Evolutionary conservation across 306 rosid species (phyloP).

Genomic region (Sicyos baderoa): DNA sequence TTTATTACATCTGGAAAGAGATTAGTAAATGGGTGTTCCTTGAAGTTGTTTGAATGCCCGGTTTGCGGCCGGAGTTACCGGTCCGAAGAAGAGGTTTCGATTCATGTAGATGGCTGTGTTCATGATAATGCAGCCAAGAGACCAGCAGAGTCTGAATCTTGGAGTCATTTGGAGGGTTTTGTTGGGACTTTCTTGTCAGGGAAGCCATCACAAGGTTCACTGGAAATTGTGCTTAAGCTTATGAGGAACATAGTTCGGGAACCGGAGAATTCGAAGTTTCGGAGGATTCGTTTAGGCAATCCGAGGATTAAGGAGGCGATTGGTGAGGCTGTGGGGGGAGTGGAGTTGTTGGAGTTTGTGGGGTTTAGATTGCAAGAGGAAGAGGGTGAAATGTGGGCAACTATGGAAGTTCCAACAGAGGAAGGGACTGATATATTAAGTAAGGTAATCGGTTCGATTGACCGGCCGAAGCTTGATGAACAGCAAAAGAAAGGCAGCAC

Average conservation of each 20-base stretch:
- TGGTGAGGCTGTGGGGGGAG: conserved; percentile 61
- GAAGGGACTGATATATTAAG: conserved; percentile 36
- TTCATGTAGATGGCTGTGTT: conserved; percentile 62
- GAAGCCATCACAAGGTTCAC: conserved; percentile 51
- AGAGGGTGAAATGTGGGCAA: conserved; percentile 82
- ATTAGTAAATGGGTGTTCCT: conserved; percentile 52
- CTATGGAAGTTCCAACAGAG: conserved; percentile 57
- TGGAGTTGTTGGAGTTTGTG: conserved; percentile 61
- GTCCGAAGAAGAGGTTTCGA: conserved; percentile 75
- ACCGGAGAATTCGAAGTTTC: conserved; percentile 72
- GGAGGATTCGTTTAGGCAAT: conserved; percentile 73
- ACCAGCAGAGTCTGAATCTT: conserved; percentile 24
- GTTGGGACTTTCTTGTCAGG: conserved; percentile 54
- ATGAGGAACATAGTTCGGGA: conserved; percentile 65
- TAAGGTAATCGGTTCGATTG: conserved; percentile 42
- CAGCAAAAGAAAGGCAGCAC: conserved; percentile 27
- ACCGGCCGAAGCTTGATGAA: conserved; percentile 35
- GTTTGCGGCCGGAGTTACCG: conserved; percentile 52
- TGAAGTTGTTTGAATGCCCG: conserved; percentile 64
- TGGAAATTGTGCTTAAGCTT: conserved; percentile 59
- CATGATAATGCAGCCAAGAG: conserved; percentile 23
- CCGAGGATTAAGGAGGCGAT: conserved; percentile 73
- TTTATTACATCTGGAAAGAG: conserved; percentile 67
- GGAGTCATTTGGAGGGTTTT: conserved; percentile 43
- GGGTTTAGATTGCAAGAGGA: conserved; percentile 69